Percentiles rank a stretch among this genome's conserved stretches.
Conservation (phyloP, 148 eudicot species). For the Simmondsia chinensis region DNA sequence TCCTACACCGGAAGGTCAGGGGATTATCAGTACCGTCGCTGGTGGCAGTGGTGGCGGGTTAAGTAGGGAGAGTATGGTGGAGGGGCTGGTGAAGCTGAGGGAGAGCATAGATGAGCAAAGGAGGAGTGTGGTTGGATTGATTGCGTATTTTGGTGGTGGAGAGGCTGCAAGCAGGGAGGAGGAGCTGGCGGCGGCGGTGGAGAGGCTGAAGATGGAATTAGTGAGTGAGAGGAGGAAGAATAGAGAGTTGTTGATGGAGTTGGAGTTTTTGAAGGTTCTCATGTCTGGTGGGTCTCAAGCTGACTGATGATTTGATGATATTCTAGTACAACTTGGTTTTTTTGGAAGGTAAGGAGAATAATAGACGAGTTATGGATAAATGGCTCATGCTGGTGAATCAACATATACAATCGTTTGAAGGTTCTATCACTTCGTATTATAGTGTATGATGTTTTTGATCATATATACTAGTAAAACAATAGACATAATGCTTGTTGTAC, state of each 20-base stretch:
- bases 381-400: too few species aligned
- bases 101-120: constrained; percentile 64
- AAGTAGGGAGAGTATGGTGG: constrained; percentile 35
- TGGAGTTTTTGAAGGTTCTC: constrained; percentile 36
- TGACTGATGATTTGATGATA: too few species aligned
- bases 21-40: neutral
- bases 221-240: constrained; percentile 37
- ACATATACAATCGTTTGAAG: too few species aligned
- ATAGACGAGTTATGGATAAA: too few species aligned
- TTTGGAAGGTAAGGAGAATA: too few species aligned
- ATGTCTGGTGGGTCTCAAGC: constrained; percentile 14
- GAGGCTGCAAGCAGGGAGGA: constrained; percentile 37
- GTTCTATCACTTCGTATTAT: too few species aligned
- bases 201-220: constrained; percentile 39
- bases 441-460: too few species aligned
- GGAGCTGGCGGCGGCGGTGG: constrained; percentile 27
- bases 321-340: too few species aligned
- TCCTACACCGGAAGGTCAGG: constrained; percentile 6
- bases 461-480: too few species aligned
- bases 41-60: constrained; percentile 10
- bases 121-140: constrained; percentile 36
- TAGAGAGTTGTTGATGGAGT: constrained; percentile 32
- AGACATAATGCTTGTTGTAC: too few species aligned
- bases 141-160: constrained; percentile 23
- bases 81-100: constrained; percentile 32